Base-by-base conservation (phyloP, 306 rosid genomes). In the Quercus suber region DNA sequence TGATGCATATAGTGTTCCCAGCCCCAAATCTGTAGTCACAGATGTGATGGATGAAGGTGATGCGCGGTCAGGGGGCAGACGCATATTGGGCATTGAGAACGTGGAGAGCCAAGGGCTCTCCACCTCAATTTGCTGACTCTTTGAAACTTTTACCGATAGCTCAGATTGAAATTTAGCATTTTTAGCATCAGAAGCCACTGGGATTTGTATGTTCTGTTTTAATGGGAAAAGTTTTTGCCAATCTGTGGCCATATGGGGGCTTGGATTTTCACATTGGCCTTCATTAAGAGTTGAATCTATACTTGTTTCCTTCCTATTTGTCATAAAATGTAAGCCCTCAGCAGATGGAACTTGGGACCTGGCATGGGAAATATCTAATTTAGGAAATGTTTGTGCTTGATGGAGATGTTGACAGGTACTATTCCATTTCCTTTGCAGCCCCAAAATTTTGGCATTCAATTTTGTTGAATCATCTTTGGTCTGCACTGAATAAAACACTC, bases 21-120 rank as follows among this genome's bases (percentile, higher is more conserved):
- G 73, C 37, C 97, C 92, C 92, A 95, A 91, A 90, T 95, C 99
- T 21, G 99, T 95, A 76, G 96, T 88, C 76, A 95, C 99, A 68
- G 87, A 82, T 77, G 83, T 68, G 52, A 84, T 69, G 4, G 87
- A 78, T n/a, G 88, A 80, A 72, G 90, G 80, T 35, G 87, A 76
- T 74, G 56, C 63, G 19, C 9, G 71, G 73, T 84, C 91, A 56
- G 78, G 72, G n/a, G 78, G 83, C 35, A 77, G 81, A 84, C 71
- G 79, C 79, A 72, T 41, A 33, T 76, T 69, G 20, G 82, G 69
- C 51, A 71, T 49, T 17, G 84, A 64, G 17, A 76, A 82, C 71
- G 86, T 82, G 17, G 84, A 65, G 71, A 37, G 19, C 80, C 77
- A 60, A 71, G 89, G 53, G 61, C 56, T 80, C 21, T 74, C 86